phyloP scores from a whole-genome alignment of 2,329 filamentous ascomycete genomes.

The Trichophyton benhamiae region DNA sequence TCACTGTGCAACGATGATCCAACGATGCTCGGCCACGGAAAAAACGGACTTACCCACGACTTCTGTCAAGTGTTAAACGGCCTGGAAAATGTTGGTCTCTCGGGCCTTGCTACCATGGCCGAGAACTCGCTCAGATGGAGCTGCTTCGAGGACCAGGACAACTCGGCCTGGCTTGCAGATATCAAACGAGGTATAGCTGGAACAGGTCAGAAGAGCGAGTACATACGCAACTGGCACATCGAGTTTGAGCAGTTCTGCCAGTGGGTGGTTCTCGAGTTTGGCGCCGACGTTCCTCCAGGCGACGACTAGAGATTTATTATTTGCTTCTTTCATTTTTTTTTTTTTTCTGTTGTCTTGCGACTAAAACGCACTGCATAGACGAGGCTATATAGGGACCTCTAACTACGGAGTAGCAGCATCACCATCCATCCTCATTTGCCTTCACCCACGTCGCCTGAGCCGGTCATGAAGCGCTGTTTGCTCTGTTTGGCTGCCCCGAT shows the following conservation, averaged over 20 bases:
- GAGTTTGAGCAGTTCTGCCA: conserved; percentile 85
- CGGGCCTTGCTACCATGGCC: conserved; percentile 71
- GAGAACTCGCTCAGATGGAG: conserved; percentile 91
- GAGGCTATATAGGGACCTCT: no score
- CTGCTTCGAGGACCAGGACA: conserved; percentile 66
- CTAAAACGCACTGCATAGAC: not conserved
- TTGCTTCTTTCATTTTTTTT: no score
- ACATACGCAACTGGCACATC: conserved; percentile 64
- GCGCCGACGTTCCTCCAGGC: conserved; percentile 14
- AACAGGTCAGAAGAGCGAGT: conserved; percentile 54
- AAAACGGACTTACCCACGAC: conserved; percentile 73
- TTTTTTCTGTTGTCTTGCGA: no score
- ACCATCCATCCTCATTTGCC: no score
- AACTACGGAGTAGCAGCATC: no score
- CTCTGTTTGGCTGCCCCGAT: not conserved
- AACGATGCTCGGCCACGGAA: conserved; percentile 71
- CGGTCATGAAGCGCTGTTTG: not conserved
- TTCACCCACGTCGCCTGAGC: not conserved
- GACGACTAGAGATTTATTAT: not conserved
- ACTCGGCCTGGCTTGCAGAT: conserved; percentile 58
- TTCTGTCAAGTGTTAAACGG: conserved; percentile 93
- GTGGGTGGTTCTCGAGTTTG: conserved; percentile 74
- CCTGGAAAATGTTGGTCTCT: conserved; percentile 80
- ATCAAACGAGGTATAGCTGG: conserved; percentile 65
- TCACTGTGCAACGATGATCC: conserved; percentile 84